Evolutionary conservation across 2,329 filamentous ascomycete species (phyloP), one percentile per base, ranked within the genome.

Genomic region (Didymella arachidicola): DNA sequence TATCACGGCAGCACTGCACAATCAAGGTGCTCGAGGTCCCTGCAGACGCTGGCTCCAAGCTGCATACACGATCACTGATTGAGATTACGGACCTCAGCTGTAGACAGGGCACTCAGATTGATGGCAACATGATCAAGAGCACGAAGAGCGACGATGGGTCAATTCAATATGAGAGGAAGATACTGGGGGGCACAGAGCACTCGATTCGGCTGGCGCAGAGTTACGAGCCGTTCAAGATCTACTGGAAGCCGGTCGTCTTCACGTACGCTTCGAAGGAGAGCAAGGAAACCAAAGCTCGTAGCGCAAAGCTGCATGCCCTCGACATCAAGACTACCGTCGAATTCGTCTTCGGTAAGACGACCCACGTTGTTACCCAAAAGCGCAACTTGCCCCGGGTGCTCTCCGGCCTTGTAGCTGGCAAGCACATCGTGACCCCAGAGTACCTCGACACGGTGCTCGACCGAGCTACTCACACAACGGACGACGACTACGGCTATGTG

Each of bases 371-470:
- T 32, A 88, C 92, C 7, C 91, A 88, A 74, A 97, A 96, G 78
- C 86, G 95, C 46, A 99, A 98, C 74, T 94, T 92, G 0, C 86
- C 93, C 0, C 93, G 92, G 65, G 92, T 91, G 0, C 82, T 99
- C 2, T 92, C 96, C 72, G 94, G 92, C 2, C 81, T 99, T 10
- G 88, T 97, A 36, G 90, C 93, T 68, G 92, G 86, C 14, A 89
- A 85, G 75, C 86, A 88, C 66, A 88, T 98, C 41, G 92, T 98
- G 11, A 86, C 86, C 3, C 83, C 85, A 34, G 80, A 84, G 0
- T 98, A 90, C 66, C 81, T 97, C 14, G 87, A 93, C 62, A 89
- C 89, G 0, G 79, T 98, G 0, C 81, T 87, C 0, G 80, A 84
- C 41, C 88, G 84, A 6, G 84, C 88, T 1, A 82, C 80, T 11